Evolutionary conservation across 129 eudicot species (phyloP), one percentile per base, ranked within the genome.

Genomic region (Silybum marianum): DNA sequence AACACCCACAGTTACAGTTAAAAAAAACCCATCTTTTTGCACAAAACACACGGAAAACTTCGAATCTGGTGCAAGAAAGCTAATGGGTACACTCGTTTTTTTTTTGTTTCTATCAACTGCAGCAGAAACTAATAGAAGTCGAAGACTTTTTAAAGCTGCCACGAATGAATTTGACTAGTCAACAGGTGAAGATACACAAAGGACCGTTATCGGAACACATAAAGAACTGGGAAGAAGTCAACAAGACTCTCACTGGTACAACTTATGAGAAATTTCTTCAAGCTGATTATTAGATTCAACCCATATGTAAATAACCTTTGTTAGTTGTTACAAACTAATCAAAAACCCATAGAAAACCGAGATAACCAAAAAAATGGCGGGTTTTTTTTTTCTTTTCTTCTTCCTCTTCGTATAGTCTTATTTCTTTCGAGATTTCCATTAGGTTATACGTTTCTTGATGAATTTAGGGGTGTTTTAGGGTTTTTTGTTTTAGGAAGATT

Each of bases 151-250:
- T 95, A n/a, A 86, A 88, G 72, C 48, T 95, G 73, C 97, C 98
- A 40, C 80, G 21, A 62, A 91, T 87, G 91, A 84, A 85, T 36
- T 81, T 95, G 78, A 88, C 85, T 0, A 95, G 99, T 81, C 90
- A 90, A 28, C 98, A 95, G 73, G 98, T 95, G 5, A 95, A 95
- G 86, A 95, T 95, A 89, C 99, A 95, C 85, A 89, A 87, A 85
- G 98, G 99, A 72, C 82, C 97, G 18, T 83, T 95, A 54, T 84
- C 88, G 26, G 95, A 95, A 25, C 98, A 95, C 72, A 89, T 95
- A 66, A 74, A 81, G 81, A 95, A 95, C 81, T 93, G 94, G 93
- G 91, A 91, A 4, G 94, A 88, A 34, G 93, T 95, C 19, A 88
- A 85, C 80, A 88, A 80, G 87, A 91, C 94, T 1, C 92, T 95